Percentiles rank a stretch among this genome's conserved stretches.
Evolutionary conservation across 2,329 filamentous ascomycete genomes (phyloP).

Genomic region (Anthostomella pinea): DNA sequence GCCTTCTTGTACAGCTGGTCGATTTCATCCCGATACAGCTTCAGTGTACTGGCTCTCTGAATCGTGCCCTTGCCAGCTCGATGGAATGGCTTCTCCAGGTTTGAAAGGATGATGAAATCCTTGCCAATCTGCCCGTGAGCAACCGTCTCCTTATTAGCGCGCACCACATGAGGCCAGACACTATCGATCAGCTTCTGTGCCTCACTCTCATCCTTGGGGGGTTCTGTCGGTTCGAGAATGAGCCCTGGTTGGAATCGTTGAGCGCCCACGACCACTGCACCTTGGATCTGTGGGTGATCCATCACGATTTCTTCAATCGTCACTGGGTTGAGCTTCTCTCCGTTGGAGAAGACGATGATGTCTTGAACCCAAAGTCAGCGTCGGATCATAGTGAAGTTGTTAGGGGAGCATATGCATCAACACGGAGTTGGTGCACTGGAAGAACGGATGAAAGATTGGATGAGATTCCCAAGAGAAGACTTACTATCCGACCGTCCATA

Average conservation of each 20-base stretch:
- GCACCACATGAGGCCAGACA: constrained; percentile 42
- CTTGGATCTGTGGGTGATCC: constrained; percentile 38
- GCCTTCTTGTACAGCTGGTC: constrained; percentile 37
- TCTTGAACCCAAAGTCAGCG: constrained; percentile 18
- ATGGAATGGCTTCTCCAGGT: constrained; percentile 40
- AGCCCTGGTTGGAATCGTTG: constrained; percentile 45
- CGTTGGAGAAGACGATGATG: constrained; percentile 48
- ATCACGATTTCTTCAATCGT: constrained; percentile 40
- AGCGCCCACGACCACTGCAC: constrained; percentile 44
- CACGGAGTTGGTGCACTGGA: neutral
- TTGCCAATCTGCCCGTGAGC: constrained; percentile 45
- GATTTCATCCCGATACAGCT: constrained; percentile 43
- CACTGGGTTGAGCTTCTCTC: constrained; percentile 50
- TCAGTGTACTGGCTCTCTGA: constrained; percentile 38
- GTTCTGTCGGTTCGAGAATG: constrained; percentile 41
- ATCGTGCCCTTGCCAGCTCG: constrained; percentile 46
- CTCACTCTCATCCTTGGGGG: constrained; percentile 29
- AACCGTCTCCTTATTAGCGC: constrained; percentile 42
- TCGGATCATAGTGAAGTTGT: neutral
- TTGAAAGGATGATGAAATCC: constrained; percentile 37
- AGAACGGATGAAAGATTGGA: too few species aligned
- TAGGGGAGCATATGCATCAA: neutral
- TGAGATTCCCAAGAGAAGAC: constrained; percentile 1
- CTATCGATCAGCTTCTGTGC: constrained; percentile 35
- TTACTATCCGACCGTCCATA: constrained; percentile 38